These are phyloP conservation scores for Mycena latifolia DNA, from an alignment of 768 basidiomycete species.

Conservation along the genomic window DNA sequence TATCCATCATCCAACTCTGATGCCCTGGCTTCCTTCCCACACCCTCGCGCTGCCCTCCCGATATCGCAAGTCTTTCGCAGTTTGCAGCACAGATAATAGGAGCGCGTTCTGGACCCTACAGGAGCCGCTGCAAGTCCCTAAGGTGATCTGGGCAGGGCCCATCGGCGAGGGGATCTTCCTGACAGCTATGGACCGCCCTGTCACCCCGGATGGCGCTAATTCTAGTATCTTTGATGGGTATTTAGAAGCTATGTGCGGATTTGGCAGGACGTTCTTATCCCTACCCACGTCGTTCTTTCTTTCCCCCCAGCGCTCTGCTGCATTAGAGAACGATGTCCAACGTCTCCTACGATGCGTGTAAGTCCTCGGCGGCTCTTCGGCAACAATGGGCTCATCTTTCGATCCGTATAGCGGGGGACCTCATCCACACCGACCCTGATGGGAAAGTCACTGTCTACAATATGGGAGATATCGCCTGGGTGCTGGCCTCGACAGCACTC, in stretches of 20 bases:
- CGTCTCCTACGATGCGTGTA: slow-evolving; percentile 46
- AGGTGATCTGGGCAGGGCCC: too few species aligned
- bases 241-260: not conserved
- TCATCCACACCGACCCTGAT: slow-evolving; percentile 45
- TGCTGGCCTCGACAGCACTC: slow-evolving; percentile 80
- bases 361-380: slow-evolving; percentile 15
- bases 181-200: not conserved
- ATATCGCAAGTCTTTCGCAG: too few species aligned
- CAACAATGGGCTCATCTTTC: slow-evolving; percentile 12
- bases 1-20: too few species aligned
- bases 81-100: too few species aligned
- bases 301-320: slow-evolving; percentile 8
- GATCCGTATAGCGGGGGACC: slow-evolving; percentile 49
- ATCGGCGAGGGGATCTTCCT: too few species aligned
- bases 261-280: not conserved
- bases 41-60: too few species aligned
- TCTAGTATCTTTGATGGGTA: not conserved
- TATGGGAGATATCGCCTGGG: slow-evolving; percentile 66
- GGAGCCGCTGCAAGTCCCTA: too few species aligned
- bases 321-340: slow-evolving; percentile 44
- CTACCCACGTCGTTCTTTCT: not conserved
- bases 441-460: slow-evolving; percentile 55
- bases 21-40: too few species aligned
- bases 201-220: too few species aligned
- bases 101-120: too few species aligned